phyloP scores from a whole-genome alignment of 441 rosid genomes.

The Caryocar brasiliense region DNA sequence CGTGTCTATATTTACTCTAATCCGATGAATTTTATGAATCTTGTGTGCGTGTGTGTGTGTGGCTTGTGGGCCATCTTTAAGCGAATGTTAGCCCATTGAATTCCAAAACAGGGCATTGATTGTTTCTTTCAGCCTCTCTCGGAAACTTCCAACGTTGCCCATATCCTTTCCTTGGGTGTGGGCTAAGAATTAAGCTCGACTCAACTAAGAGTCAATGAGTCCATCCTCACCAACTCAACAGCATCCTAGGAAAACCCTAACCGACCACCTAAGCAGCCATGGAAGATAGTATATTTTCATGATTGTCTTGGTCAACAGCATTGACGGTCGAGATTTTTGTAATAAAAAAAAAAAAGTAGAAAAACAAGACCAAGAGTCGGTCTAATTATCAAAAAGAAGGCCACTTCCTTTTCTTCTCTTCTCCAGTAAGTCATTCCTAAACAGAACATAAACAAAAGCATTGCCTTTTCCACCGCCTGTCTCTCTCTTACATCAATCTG shows the following conservation, averaged over 20 bases:
- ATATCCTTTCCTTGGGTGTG: no score
- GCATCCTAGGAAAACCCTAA: constrained; percentile 10
- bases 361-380: constrained; percentile 3
- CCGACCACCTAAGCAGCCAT: background rate
- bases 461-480: background rate
- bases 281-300: background rate
- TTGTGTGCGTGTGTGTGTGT: background rate
- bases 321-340: constrained; percentile 10
- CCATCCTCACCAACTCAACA: background rate
- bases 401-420: constrained; percentile 3
- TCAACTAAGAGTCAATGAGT: background rate
- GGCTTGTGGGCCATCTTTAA: background rate
- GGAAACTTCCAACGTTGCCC: no score
- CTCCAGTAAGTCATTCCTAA: constrained; percentile 6
- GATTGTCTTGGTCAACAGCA: constrained; percentile 1
- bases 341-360: no score
- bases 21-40: no score
- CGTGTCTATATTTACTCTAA: no score
- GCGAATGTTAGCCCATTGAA: background rate
- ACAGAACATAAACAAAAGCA: background rate
- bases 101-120: no score
- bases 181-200: background rate
- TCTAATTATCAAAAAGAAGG: background rate
- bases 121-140: no score
- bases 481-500: constrained; percentile 8